Evolutionary conservation across 169 alveolate species (phyloP), one percentile per base, ranked within the genome.

Genomic region (Plasmodium gonderi): DNA sequence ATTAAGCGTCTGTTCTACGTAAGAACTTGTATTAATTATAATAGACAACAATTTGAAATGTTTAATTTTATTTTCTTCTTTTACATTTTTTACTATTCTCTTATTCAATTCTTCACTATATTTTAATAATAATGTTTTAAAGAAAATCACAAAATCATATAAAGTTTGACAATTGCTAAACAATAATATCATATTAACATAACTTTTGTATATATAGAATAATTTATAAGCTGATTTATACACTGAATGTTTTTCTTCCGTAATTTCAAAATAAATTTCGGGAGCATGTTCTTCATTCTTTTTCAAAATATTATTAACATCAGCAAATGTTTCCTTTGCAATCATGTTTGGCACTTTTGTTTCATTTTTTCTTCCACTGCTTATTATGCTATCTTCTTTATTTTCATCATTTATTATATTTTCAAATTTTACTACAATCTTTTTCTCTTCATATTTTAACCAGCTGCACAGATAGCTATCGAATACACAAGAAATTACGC

Each of bases 401-500:
- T 77, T 67, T 67, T 90, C 90, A 0, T 82, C 91, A 3, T 65
- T 90, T 47, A 90, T 90, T 12, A 90, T 77, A 69, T 64, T 38
- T 65, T 90, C 91, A 90, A 42, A 90, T 44, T 90, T 90, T 14
- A 2, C 44, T 11, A 77, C 31, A 29, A 90, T 90, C 74, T 90
- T 90, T 65, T 78, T 90, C 29, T 90, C 94, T 78, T 90, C 94
- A 17, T 65, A 44, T 78, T 90, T 90, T 1, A 90, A 38, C 94
- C 94, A 90, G 51, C 78, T 90, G 42, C 94, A 78, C 47, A 90
- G 44, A 40, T 77, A 90, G 49, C 90, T 90, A 26, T 90, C 94
- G 44, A 90, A 90, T 12, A 72, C 76, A 14, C 94, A 90, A 0
- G 94, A 90, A 4, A 90, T 90, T 12, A 42, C 60, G 6, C 94